Percentiles rank a stretch among this genome's conserved stretches.
Conservation (phyloP, 192 early-diverging fungal genomes). For the Phycomyces blakesleeanus region DNA sequence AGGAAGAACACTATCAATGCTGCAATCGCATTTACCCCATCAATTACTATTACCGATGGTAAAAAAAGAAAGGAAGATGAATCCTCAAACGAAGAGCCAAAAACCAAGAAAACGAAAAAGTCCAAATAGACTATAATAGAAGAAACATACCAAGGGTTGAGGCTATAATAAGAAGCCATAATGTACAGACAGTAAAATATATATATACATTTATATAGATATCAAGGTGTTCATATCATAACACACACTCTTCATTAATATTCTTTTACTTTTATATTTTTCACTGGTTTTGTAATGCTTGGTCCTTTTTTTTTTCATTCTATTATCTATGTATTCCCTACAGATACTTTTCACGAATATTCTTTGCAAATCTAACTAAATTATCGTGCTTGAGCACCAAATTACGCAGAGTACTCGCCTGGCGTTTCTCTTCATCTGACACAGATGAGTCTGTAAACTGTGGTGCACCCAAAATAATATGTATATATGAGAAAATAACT, state of each 20-base stretch:
- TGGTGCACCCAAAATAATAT: slow-evolving; percentile 45
- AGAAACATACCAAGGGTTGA: not conserved
- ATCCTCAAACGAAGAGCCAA: not conserved
- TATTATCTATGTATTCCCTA: too few species aligned
- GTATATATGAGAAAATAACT: slow-evolving; percentile 55
- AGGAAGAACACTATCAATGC: not conserved
- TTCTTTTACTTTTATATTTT: too few species aligned
- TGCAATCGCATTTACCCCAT: not conserved
- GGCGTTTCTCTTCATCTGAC: slow-evolving; percentile 20
- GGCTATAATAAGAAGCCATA: too few species aligned
- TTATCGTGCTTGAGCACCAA: slow-evolving; percentile 49
- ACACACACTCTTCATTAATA: too few species aligned
- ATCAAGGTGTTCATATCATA: too few species aligned
- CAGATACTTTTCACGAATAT: slow-evolving; percentile 24
- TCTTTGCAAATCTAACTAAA: slow-evolving; percentile 44
- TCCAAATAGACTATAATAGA: not conserved
- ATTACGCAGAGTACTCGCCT: slow-evolving; percentile 39
- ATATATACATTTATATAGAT: too few species aligned
- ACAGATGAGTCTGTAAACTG: slow-evolving; percentile 5
- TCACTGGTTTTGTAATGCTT: too few species aligned
- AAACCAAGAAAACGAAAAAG: not conserved
- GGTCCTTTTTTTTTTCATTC: too few species aligned
- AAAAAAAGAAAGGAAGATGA: not conserved
- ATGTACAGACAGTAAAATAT: too few species aligned
- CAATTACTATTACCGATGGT: not conserved